Evolutionary conservation across 768 basidiomycete species (phyloP).

Genomic region (Mycena chlorophos): DNA sequence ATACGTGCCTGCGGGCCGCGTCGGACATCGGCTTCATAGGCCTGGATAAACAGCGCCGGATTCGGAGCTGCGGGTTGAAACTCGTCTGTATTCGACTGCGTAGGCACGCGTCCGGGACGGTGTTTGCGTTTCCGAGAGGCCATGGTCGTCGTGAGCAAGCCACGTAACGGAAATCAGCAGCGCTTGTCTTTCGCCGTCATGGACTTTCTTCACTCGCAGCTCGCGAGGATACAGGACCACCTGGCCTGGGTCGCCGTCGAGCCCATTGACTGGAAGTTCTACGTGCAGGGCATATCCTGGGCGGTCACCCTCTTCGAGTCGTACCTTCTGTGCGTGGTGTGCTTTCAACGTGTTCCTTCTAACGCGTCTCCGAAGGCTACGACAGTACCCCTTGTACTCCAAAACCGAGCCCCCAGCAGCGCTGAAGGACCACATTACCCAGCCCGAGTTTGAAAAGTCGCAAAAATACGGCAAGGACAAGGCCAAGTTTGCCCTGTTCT

Average conservation of each 20-base stretch:
- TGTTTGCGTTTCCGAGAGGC: constrained; percentile 19
- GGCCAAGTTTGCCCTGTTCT: constrained; percentile 75
- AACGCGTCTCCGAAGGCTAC: constrained; percentile 40
- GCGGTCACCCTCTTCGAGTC: constrained; percentile 81
- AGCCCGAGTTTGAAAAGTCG: constrained; percentile 80
- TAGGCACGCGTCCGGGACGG: neutral
- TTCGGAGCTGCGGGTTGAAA: constrained; percentile 22
- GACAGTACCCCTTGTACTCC: constrained; percentile 85
- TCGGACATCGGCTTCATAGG: constrained; percentile 75
- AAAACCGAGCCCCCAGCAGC: constrained; percentile 70
- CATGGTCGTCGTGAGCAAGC: neutral
- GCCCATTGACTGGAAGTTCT: constrained; percentile 76
- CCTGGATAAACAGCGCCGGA: constrained; percentile 54
- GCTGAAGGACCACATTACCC: constrained; percentile 66
- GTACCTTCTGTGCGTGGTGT: constrained; percentile 75
- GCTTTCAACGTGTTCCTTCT: neutral
- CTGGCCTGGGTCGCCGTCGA: constrained; percentile 74
- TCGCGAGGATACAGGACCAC: constrained; percentile 55
- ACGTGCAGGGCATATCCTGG: constrained; percentile 80
- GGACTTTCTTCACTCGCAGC: constrained; percentile 62
- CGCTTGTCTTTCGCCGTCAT: constrained; percentile 33
- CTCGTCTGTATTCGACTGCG: neutral
- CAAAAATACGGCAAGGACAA: constrained; percentile 92
- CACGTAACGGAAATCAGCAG: neutral
- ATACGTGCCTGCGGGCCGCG: constrained; percentile 48